Percentiles rank a stretch among this genome's conserved stretches.
Evolutionary conservation across 2,329 filamentous ascomycete species (phyloP).

Genomic region (Aureobasidium sp.): DNA sequence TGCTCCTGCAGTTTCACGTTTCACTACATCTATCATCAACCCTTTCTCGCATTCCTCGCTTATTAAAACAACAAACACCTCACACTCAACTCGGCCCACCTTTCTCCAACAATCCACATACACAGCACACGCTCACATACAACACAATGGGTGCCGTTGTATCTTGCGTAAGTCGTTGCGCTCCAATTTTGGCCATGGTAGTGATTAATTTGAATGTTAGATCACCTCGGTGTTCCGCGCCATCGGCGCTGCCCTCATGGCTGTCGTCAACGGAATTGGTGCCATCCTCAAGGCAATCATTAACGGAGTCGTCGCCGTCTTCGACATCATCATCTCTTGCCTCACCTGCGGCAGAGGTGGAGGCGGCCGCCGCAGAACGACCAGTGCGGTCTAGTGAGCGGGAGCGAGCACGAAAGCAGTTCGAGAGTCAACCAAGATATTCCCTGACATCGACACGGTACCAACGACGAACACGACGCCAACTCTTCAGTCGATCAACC

Average conservation of each 20-base stretch:
- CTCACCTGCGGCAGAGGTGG: slow-evolving; percentile 40
- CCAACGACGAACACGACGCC: background rate
- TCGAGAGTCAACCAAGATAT: background rate
- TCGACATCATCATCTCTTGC: slow-evolving; percentile 41
- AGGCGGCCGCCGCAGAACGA: slow-evolving; percentile 28
- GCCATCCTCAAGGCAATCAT: slow-evolving; percentile 36
- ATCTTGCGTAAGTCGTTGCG: slow-evolving; percentile 60
- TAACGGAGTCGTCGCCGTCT: slow-evolving; percentile 41
- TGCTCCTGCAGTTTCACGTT: slow-evolving; percentile 8
- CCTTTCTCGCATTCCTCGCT: slow-evolving; percentile 4
- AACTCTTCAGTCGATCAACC: background rate
- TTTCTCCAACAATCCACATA: background rate
- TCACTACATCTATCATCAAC: background rate
- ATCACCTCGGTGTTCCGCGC: slow-evolving; percentile 37
- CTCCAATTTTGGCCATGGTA: background rate
- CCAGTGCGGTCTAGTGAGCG: slow-evolving; percentile 26
- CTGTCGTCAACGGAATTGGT: slow-evolving; percentile 38
- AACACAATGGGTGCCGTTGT: slow-evolving; percentile 68
- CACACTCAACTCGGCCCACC: background rate
- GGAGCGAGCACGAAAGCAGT: slow-evolving; percentile 6
- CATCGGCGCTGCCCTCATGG: slow-evolving; percentile 39
- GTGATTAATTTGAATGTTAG: slow-evolving; percentile 23
- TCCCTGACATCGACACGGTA: background rate
- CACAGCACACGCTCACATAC: background rate
- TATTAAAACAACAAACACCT: slow-evolving; percentile 5